Percentiles rank a stretch among this genome's conserved stretches.
These are phyloP conservation scores for Aeschynomene evenia DNA, from an alignment of 306 rosid species.

Conservation along the genomic window DNA sequence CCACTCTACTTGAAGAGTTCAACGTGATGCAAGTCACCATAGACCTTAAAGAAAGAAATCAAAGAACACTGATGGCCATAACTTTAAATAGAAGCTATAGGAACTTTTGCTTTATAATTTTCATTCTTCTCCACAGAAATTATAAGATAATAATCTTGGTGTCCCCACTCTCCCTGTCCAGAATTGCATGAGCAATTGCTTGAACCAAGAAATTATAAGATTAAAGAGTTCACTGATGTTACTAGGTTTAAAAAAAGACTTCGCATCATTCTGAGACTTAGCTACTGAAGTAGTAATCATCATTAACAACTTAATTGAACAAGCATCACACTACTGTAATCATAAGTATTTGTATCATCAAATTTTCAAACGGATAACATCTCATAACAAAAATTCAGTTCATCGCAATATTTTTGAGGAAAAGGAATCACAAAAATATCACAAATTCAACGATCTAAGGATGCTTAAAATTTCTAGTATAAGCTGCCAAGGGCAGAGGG, in stretches of 20 bases:
- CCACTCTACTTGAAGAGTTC: constrained; percentile 89
- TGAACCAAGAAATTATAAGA: neutral
- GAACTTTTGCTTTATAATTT: constrained; percentile 10
- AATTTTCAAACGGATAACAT: neutral
- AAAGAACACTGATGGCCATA: constrained; percentile 1
- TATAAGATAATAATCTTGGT: neutral
- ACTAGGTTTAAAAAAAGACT: neutral
- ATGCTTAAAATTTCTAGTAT: neutral
- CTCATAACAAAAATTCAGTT: neutral
- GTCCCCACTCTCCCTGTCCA: neutral
- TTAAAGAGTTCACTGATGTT: constrained; percentile 1
- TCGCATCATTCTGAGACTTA: constrained; percentile 1
- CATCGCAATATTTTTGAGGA: neutral
- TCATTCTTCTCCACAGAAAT: neutral
- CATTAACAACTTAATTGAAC: neutral
- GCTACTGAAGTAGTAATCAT: neutral
- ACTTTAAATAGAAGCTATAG: constrained; percentile 11
- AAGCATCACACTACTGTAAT: neutral
- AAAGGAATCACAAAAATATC: neutral
- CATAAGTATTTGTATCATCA: neutral
- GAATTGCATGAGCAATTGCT: neutral
- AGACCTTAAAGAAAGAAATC: constrained; percentile 61
- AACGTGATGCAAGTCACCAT: constrained; percentile 92
- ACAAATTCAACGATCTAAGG: neutral
- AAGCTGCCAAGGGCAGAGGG: neutral